phyloP scores from a whole-genome alignment of 805 yeast species.

The Metschnikowia cubensis region DNA sequence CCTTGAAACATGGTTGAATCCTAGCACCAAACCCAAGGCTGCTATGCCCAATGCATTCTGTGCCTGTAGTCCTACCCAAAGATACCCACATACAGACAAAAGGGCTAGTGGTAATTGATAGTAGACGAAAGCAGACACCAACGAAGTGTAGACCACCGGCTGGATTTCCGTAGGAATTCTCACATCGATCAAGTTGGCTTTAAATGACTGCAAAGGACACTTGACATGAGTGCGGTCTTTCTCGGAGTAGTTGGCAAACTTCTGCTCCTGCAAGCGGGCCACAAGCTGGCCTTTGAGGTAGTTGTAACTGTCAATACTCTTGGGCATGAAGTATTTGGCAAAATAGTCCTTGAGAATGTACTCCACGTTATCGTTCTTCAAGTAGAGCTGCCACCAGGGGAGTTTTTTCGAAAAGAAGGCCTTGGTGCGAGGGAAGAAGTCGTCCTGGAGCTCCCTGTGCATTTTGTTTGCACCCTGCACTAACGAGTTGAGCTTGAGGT shows the following conservation, averaged over 20 bases:
- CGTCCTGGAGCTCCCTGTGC: slow-evolving; percentile 35
- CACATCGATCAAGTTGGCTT: slow-evolving; percentile 26
- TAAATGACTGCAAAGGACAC: slow-evolving; percentile 31
- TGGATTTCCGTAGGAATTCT: slow-evolving; percentile 33
- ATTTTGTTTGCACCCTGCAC: slow-evolving; percentile 26
- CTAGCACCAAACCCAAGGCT: slow-evolving; percentile 37
- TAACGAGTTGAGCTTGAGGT: slow-evolving; percentile 23
- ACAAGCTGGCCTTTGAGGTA: slow-evolving; percentile 36
- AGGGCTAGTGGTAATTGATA: slow-evolving; percentile 38
- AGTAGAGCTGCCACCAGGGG: slow-evolving; percentile 42
- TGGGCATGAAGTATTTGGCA: slow-evolving; percentile 30
- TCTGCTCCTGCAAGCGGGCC: slow-evolving; percentile 25
- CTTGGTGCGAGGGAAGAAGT: slow-evolving; percentile 30
- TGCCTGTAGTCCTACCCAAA: slow-evolving; percentile 30
- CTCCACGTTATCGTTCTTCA: slow-evolving; percentile 40
- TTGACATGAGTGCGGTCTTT: slow-evolving; percentile 5
- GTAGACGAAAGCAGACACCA: slow-evolving; percentile 28
- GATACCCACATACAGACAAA: slow-evolving; percentile 28
- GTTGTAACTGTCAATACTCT: slow-evolving; percentile 37
- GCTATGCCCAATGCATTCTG: slow-evolving; percentile 33
- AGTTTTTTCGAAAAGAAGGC: slow-evolving; percentile 28
- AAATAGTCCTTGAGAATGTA: slow-evolving; percentile 40
- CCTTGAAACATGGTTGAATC: slow-evolving; percentile 39
- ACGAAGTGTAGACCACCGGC: slow-evolving; percentile 30
- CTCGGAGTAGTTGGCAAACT: slow-evolving; percentile 19